Evolutionary conservation across 768 basidiomycete genomes (phyloP).

Genomic region (Mycena haematopus): DNA sequence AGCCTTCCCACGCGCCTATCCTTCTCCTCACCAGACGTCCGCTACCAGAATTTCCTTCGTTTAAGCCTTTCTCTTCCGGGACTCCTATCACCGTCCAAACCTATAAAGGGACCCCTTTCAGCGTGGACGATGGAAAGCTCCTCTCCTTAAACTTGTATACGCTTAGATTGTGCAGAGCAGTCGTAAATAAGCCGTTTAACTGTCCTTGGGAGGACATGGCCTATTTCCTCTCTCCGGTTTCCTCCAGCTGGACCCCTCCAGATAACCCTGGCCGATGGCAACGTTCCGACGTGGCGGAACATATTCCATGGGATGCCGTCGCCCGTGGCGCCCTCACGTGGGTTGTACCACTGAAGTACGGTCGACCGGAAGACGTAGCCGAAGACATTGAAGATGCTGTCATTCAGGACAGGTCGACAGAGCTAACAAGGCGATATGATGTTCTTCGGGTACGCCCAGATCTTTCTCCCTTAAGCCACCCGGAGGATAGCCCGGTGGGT

Average conservation of each 20-base stretch:
- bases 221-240: conserved; percentile 74
- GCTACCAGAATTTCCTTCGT: conserved; percentile 60
- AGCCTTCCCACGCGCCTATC: conserved; percentile 60
- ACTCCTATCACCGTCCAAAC: conserved; percentile 50
- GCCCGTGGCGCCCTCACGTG: conserved; percentile 57
- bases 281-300: conserved; percentile 37
- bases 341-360: conserved; percentile 53
- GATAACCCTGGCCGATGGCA: conserved; percentile 27
- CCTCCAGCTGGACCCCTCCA: conserved; percentile 43
- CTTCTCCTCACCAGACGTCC: conserved; percentile 71
- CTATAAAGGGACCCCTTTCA: conserved; percentile 54
- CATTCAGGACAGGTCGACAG: conserved; percentile 78
- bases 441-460: conserved; percentile 64
- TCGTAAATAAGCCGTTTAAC: conserved; percentile 73
- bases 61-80: conserved; percentile 68
- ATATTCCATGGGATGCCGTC: conserved; percentile 72
- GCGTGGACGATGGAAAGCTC: conserved; percentile 52
- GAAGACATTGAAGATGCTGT: conserved; percentile 65
- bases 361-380: conserved; percentile 43
- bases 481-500: conserved; percentile 68
- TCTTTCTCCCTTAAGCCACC: conserved; percentile 75
- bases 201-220: conserved; percentile 59
- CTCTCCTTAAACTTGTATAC: conserved; percentile 66
- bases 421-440: conserved; percentile 76
- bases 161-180: conserved; percentile 61